Conservation (phyloP, 1,284 basidiomycete genomes). For the Chiua sp. region DNA sequence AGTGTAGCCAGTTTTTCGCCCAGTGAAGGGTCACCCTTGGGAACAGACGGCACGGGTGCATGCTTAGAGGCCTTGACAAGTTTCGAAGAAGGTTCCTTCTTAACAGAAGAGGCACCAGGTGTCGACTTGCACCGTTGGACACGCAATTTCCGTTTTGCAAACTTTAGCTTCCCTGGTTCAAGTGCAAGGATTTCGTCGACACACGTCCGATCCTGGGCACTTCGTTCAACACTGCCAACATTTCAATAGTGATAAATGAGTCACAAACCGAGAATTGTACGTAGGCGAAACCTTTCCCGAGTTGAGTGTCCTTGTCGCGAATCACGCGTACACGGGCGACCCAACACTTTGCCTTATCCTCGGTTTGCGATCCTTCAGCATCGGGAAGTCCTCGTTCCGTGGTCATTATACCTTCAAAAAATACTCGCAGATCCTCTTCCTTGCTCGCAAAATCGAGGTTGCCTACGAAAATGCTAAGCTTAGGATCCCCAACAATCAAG, state of each 20-base stretch:
- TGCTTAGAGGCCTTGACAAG: conserved; percentile 12
- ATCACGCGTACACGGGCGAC: conserved; percentile 89
- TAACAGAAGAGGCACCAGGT: conserved; percentile 36
- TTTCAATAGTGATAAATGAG: neutral
- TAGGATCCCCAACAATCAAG: conserved; percentile 62
- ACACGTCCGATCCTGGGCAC: conserved; percentile 77
- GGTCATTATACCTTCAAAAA: conserved; percentile 83
- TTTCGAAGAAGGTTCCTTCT: conserved; percentile 18
- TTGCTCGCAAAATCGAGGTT: conserved; percentile 92
- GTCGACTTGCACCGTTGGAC: conserved; percentile 82
- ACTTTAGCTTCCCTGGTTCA: conserved; percentile 76
- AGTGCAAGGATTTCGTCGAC: conserved; percentile 90
- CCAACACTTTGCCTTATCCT: conserved; percentile 56
- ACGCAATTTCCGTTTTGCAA: conserved; percentile 88
- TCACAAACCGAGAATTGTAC: conserved; percentile 82
- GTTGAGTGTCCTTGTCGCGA: conserved; percentile 90
- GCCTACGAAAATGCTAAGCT: conserved; percentile 88
- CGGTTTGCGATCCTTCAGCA: conserved; percentile 31
- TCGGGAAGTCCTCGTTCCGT: conserved; percentile 71
- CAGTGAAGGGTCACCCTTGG: conserved; percentile 81
- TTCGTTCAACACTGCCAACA: conserved; percentile 6
- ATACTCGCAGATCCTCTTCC: conserved; percentile 88
- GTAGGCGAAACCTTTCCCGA: conserved; percentile 99
- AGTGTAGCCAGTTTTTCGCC: conserved; percentile 79
- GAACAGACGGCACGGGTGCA: conserved; percentile 42